These are phyloP conservation scores for Neocatenulostroma microsporum DNA, from an alignment of 2,329 filamentous ascomycete genomes.

Conservation along the genomic window DNA sequence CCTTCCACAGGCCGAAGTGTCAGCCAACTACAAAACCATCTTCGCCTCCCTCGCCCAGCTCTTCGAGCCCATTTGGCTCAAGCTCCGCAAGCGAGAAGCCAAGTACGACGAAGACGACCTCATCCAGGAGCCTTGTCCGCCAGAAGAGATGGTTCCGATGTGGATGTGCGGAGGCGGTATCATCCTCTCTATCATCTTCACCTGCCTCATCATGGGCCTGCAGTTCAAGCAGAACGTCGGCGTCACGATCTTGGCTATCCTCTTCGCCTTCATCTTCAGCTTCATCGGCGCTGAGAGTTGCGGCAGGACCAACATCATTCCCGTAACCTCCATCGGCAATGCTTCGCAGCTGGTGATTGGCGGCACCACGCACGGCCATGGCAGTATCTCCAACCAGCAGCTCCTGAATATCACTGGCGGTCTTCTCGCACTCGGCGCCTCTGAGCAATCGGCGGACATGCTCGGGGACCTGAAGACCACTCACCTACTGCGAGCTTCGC, in stretches of 20 bases:
- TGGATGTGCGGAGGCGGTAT: slow-evolving; percentile 48
- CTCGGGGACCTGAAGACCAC: slow-evolving; percentile 57
- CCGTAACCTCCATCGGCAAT: slow-evolving; percentile 57
- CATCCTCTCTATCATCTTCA: slow-evolving; percentile 38
- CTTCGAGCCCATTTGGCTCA: slow-evolving; percentile 1
- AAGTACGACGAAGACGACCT: slow-evolving; percentile 27
- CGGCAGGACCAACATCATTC: slow-evolving; percentile 48
- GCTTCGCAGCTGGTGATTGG: slow-evolving; percentile 59
- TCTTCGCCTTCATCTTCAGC: slow-evolving; percentile 51
- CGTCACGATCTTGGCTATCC: slow-evolving; percentile 46
- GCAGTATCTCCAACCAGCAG: slow-evolving; percentile 46
- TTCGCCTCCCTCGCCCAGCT: slow-evolving; percentile 21
- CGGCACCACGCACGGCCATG: slow-evolving; percentile 48
- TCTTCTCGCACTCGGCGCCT: slow-evolving; percentile 28
- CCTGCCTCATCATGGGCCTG: slow-evolving; percentile 44
- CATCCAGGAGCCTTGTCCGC: slow-evolving; percentile 41
- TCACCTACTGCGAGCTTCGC: slow-evolving; percentile 56
- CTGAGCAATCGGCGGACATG: slow-evolving; percentile 38
- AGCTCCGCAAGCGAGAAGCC: neutral
- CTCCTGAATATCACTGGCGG: slow-evolving; percentile 57
- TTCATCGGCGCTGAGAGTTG: slow-evolving; percentile 52
- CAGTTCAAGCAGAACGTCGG: slow-evolving; percentile 50
- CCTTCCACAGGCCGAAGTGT: too few relatives aligned
- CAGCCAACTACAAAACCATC: slow-evolving; percentile 34
- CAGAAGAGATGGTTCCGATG: slow-evolving; percentile 40